Conservation (phyloP, 805 yeast genomes). For the Candida manassasensis region DNA sequence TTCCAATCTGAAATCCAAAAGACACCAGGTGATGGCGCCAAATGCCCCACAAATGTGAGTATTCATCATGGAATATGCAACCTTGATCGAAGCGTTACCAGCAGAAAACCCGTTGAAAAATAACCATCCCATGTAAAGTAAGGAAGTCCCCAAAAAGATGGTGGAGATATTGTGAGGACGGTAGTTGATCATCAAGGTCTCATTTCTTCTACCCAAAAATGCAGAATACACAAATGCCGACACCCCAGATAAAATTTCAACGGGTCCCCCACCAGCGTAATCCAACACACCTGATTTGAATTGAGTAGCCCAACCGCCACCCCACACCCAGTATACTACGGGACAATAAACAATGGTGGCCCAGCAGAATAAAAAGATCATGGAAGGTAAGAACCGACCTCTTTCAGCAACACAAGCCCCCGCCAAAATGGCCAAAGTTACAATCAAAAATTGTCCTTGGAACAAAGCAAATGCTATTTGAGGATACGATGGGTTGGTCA, state of each 20-base stretch:
- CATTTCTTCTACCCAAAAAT: conserved; percentile 70
- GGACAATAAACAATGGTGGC: conserved; percentile 92
- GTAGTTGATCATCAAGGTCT: conserved; percentile 77
- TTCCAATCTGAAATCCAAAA: conserved; percentile 83
- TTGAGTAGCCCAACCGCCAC: conserved; percentile 84
- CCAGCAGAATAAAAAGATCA: conserved; percentile 82
- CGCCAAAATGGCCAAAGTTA: conserved; percentile 86
- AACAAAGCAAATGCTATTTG: conserved; percentile 80
- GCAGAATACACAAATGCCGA: conserved; percentile 85
- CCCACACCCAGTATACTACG: conserved; percentile 95
- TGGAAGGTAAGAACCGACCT: conserved; percentile 80
- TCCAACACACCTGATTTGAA: conserved; percentile 85
- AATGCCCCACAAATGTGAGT: conserved; percentile 85
- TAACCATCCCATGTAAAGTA: conserved; percentile 94
- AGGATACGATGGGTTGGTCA: conserved; percentile 53
- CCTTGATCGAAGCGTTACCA: conserved; percentile 73
- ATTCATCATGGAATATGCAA: conserved; percentile 87
- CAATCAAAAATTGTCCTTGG: conserved; percentile 88
- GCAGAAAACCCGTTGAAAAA: conserved; percentile 93
- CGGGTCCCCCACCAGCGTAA: conserved; percentile 98
- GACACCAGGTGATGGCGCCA: conserved; percentile 90
- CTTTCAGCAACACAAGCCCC: conserved; percentile 89
- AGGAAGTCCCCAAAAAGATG: conserved; percentile 80
- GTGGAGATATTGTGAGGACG: conserved; percentile 94
- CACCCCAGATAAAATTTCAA: conserved; percentile 87